Evolutionary conservation across 108 stramenopile genomes (phyloP).

Genomic region (Skeletonema grethae): DNA sequence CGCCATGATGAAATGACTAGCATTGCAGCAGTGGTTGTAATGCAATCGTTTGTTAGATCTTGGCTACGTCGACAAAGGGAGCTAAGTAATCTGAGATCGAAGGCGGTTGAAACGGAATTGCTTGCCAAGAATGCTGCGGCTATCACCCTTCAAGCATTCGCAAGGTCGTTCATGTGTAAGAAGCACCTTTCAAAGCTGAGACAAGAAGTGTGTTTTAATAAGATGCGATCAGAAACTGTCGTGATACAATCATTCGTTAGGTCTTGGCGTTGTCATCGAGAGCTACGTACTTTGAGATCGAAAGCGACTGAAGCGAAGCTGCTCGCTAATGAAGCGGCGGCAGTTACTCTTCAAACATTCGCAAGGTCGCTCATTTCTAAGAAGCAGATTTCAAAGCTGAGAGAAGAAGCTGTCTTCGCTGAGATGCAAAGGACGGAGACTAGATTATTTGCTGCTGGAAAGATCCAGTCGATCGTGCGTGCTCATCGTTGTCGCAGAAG

Average conservation of each 20-base stretch:
- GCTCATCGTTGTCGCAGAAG: neutral
- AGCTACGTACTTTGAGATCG: neutral
- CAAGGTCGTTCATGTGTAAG: neutral
- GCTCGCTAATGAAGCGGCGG: neutral
- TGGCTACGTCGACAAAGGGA: neutral
- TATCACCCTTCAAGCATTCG: slow-evolving; percentile 1
- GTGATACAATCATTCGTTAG: slow-evolving; percentile 6
- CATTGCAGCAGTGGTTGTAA: slow-evolving; percentile 18
- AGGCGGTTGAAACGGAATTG: neutral
- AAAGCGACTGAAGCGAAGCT: neutral
- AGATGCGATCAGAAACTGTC: neutral
- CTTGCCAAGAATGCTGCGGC: neutral
- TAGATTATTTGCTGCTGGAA: neutral
- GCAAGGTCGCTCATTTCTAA: neutral
- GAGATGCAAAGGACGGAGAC: neutral
- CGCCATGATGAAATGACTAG: slow-evolving; percentile 6
- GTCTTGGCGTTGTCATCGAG: slow-evolving; percentile 2
- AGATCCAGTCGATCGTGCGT: slow-evolving; percentile 4
- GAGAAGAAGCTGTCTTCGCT: neutral
- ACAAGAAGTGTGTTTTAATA: neutral
- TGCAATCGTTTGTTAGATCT: slow-evolving; percentile 7
- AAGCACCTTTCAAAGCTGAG: too few relatives aligned
- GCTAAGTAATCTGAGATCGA: neutral
- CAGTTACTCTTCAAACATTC: slow-evolving; percentile 1
- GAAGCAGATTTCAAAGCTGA: too few relatives aligned